These are phyloP conservation scores for Aureobasidium sp. DNA, from an alignment of 2,329 filamentous ascomycete genomes.

Conservation along the genomic window DNA sequence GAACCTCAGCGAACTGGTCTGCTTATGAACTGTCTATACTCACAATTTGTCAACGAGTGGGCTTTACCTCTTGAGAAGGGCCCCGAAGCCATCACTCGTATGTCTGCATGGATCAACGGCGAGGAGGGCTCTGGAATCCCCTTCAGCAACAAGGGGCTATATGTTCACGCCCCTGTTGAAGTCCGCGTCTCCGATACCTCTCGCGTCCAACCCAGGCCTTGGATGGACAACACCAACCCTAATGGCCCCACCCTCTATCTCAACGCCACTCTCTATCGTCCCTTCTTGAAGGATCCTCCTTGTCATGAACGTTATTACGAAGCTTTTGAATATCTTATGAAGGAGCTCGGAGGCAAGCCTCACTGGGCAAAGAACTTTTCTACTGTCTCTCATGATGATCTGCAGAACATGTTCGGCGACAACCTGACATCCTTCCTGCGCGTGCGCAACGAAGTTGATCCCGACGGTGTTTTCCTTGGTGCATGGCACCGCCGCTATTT, in stretches of 20 bases:
- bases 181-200: constrained; percentile 75
- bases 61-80: constrained; percentile 79
- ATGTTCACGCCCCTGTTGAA: constrained; percentile 84
- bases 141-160: constrained; percentile 69
- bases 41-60: constrained; percentile 99
- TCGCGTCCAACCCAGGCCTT: constrained; percentile 47
- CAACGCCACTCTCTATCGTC: constrained; percentile 82
- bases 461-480: constrained; percentile 80
- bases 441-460: constrained; percentile 64
- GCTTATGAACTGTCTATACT: constrained; percentile 95
- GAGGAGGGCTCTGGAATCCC: constrained; percentile 67
- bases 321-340: constrained; percentile 87
- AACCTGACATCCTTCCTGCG: constrained; percentile 59
- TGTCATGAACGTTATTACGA: constrained; percentile 73
- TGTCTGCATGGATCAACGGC: constrained; percentile 79
- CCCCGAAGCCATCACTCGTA: constrained; percentile 74
- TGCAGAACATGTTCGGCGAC: constrained; percentile 59
- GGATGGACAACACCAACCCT: constrained; percentile 63
- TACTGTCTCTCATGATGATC: constrained; percentile 49
- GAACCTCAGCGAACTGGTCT: constrained; percentile 74
- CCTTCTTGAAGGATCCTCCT: constrained; percentile 70
- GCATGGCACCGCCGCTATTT: constrained; percentile 78
- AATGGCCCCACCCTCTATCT: constrained; percentile 75
- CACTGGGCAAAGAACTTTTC: constrained; percentile 94
- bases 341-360: constrained; percentile 69